These are phyloP conservation scores for Macrotyloma uniflorum DNA, from an alignment of 306 rosid species.

Conservation along the genomic window DNA sequence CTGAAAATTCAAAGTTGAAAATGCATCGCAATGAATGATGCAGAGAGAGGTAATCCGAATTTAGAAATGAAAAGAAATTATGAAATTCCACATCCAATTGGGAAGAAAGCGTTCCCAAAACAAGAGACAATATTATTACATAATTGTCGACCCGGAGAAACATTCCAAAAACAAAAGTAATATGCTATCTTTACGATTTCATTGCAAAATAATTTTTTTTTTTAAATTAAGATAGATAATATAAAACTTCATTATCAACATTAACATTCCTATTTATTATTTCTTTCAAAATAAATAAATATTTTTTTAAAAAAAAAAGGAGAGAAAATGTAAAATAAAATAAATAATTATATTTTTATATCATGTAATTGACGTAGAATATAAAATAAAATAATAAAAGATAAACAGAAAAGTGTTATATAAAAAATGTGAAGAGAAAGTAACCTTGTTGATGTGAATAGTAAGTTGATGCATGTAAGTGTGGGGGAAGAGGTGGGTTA, in stretches of 20 bases:
- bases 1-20: background rate
- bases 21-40: background rate
- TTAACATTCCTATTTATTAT: too few relatives aligned
- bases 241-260: too few relatives aligned
- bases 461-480: background rate
- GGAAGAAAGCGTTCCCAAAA: background rate
- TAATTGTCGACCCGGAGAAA: conserved; percentile 23
- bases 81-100: conserved; percentile 3
- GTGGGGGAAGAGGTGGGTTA: conserved; percentile 19
- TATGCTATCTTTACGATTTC: background rate
- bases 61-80: background rate
- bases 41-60: background rate
- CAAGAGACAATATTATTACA: background rate
- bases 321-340: too few relatives aligned
- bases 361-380: too few relatives aligned
- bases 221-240: too few relatives aligned
- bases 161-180: conserved; percentile 14
- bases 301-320: too few relatives aligned
- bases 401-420: too few relatives aligned
- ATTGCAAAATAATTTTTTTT: too few relatives aligned
- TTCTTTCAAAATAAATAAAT: too few relatives aligned
- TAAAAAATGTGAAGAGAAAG: background rate
- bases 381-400: too few relatives aligned
- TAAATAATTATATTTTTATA: too few relatives aligned
- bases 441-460: background rate